Percentiles rank a stretch among this genome's conserved stretches.
phyloP scores from a whole-genome alignment of 441 rosid genomes.

The Erodium texanum region DNA sequence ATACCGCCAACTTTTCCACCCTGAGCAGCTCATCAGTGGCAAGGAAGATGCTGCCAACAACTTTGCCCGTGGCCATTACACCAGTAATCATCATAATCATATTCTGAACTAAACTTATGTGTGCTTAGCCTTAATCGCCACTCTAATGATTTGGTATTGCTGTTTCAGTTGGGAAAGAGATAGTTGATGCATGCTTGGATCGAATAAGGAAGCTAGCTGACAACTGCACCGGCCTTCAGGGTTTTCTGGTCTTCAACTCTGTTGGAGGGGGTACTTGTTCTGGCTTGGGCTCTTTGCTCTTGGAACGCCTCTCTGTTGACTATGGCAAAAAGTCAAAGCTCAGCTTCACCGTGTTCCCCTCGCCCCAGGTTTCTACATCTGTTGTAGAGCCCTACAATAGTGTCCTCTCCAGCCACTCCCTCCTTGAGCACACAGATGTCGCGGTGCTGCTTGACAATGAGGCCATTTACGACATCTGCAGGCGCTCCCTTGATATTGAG shows the following conservation, averaged over 20 bases:
- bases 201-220: slow-evolving; percentile 44
- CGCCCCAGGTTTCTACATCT: slow-evolving; percentile 41
- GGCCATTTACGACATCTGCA: slow-evolving; percentile 20
- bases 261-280: slow-evolving; percentile 49
- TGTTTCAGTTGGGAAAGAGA: slow-evolving; percentile 39
- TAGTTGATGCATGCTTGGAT: slow-evolving; percentile 45
- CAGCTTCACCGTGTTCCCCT: slow-evolving; percentile 42
- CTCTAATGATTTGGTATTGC: background rate
- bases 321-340: slow-evolving; percentile 40
- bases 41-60: slow-evolving; percentile 38
- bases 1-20: slow-evolving; percentile 42
- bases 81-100: slow-evolving; percentile 15
- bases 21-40: slow-evolving; percentile 30
- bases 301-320: slow-evolving; percentile 41
- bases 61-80: slow-evolving; percentile 39
- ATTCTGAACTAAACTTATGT: background rate
- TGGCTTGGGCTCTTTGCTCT: slow-evolving; percentile 40
- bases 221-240: slow-evolving; percentile 45
- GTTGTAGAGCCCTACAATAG: slow-evolving; percentile 38
- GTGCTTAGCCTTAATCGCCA: background rate
- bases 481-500: slow-evolving; percentile 26
- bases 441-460: slow-evolving; percentile 18
- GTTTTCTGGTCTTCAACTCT: slow-evolving; percentile 43
- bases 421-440: slow-evolving; percentile 39
- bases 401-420: slow-evolving; percentile 28